Percentiles rank a stretch among this genome's conserved stretches.
These are phyloP conservation scores for Camellia japonica DNA, from an alignment of 148 eudicot genomes.

Conservation along the genomic window DNA sequence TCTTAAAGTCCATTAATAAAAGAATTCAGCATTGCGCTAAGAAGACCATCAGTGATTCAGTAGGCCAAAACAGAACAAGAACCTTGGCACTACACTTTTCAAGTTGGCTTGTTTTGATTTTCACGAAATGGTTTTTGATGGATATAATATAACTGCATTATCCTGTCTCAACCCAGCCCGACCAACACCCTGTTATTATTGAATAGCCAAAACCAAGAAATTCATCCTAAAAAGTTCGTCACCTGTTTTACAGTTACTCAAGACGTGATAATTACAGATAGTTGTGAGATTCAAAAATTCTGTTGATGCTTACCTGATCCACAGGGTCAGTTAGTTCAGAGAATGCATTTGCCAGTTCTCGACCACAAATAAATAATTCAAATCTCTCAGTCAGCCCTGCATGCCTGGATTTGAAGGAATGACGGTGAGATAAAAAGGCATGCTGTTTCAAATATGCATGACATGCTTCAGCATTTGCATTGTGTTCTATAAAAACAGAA, in stretches of 20 bases:
- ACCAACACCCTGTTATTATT: neutral
- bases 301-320: conserved; percentile 64
- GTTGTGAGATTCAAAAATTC: neutral
- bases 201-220: neutral
- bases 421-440: conserved; percentile 11
- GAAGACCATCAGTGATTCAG: too few species aligned
- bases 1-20: neutral
- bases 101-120: conserved; percentile 3
- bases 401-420: conserved; percentile 36
- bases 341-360: conserved; percentile 93
- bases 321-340: conserved; percentile 97
- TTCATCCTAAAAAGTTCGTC: neutral
- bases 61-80: neutral
- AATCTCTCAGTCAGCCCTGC: conserved; percentile 95
- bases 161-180: neutral
- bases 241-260: neutral
- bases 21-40: neutral
- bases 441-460: neutral
- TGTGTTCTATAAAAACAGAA: neutral
- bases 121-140: neutral
- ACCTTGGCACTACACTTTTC: neutral
- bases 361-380: conserved; percentile 95
- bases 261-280: neutral
- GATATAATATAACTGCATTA: neutral
- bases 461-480: neutral